Conservation (phyloP, 768 basidiomycete genomes). For the Boletus bicolor region DNA sequence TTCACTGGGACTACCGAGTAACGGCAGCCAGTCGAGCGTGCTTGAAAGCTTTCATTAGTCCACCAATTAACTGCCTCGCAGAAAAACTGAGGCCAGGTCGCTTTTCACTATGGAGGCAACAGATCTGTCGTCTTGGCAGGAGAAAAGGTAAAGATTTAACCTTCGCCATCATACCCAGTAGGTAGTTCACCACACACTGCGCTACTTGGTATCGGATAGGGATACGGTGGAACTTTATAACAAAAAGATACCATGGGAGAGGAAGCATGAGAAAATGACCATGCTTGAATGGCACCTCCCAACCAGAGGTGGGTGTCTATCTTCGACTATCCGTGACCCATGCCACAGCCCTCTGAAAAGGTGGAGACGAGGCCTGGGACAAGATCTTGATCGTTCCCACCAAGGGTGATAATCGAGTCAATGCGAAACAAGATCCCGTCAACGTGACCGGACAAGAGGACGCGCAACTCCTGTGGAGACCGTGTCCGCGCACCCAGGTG, state of each 20-base stretch:
- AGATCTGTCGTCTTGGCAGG: neutral
- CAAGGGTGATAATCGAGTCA: neutral
- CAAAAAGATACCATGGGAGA: slow-evolving; percentile 5
- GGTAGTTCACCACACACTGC: neutral
- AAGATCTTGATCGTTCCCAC: slow-evolving; percentile 5
- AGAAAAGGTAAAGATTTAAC: neutral
- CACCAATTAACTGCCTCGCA: neutral
- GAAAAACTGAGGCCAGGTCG: neutral
- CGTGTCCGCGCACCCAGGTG: neutral
- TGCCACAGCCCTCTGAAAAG: neutral
- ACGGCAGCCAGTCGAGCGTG: neutral
- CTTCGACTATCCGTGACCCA: neutral
- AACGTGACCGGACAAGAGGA: neutral
- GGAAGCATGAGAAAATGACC: neutral
- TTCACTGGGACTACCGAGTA: too few species aligned
- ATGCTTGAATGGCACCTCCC: neutral
- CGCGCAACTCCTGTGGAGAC: neutral
- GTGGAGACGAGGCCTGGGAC: neutral
- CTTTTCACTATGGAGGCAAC: neutral
- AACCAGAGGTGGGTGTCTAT: neutral
- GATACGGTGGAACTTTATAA: neutral
- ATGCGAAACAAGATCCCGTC: slow-evolving; percentile 2
- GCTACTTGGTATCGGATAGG: neutral
- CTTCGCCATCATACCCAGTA: neutral
- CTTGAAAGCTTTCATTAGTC: neutral